A percentile compares a stretch with the other conserved stretches of the same genome.
phyloP scores from a whole-genome alignment of 129 eudicot species.

The Flaveria brownii region DNA sequence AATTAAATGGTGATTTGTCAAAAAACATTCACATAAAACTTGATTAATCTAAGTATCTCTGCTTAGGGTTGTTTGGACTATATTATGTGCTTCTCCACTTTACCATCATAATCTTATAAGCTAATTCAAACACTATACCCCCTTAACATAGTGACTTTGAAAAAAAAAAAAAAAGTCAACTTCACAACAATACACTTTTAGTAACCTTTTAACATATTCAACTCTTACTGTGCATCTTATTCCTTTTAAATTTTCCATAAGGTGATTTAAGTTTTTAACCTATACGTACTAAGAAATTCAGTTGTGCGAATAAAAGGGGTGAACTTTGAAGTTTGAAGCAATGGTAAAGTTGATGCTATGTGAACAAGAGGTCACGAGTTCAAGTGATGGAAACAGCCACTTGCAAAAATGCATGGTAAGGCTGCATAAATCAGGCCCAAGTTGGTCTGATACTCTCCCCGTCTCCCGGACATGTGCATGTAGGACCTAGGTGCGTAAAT shows the following conservation, averaged over 20 bases:
- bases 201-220: not conserved
- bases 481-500: not conserved
- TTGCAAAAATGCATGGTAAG: no score
- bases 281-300: not conserved
- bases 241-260: not conserved
- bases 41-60: not conserved
- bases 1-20: not conserved
- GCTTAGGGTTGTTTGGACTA: not conserved
- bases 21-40: not conserved
- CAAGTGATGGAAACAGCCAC: no score
- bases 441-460: no score
- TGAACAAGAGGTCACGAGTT: no score
- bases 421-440: no score
- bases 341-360: no score
- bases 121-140: not conserved
- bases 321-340: no score
- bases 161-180: not conserved
- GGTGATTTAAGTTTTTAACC: not conserved
- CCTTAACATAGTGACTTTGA: not conserved
- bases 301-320: not conserved
- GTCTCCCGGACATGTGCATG: no score
- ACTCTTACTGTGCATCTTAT: not conserved
- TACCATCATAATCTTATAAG: not conserved
- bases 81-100: not conserved
- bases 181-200: not conserved